phyloP scores from a whole-genome alignment of 1,139 yeast species.

The Magnusiomyces sp. region DNA sequence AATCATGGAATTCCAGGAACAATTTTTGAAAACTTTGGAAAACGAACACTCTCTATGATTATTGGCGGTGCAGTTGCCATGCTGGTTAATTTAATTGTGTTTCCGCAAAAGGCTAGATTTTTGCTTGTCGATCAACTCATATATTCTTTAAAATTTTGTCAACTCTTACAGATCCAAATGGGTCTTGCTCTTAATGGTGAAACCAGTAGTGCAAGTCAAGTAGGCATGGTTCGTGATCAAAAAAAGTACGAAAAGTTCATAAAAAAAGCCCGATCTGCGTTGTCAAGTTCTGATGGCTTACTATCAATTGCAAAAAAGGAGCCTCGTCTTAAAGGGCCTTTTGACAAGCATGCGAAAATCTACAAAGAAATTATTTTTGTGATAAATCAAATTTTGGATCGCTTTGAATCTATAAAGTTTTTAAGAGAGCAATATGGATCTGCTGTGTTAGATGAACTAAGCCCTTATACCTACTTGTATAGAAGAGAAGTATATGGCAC shows the following conservation, averaged over 20 bases:
- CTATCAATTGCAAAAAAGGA: constrained; percentile 36
- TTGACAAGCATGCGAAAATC: constrained; percentile 34
- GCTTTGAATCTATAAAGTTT: constrained; percentile 40
- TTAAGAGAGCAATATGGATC: constrained; percentile 39
- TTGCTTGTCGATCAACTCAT: constrained; percentile 37
- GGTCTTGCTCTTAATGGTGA: constrained; percentile 39
- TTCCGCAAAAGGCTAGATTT: constrained; percentile 42
- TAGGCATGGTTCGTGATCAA: constrained; percentile 20
- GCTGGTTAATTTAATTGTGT: constrained; percentile 37
- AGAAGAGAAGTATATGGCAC: constrained; percentile 40
- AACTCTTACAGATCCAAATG: constrained; percentile 33
- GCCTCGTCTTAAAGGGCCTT: constrained; percentile 42
- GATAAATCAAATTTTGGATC: constrained; percentile 40
- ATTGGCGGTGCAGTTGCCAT: constrained; percentile 43
- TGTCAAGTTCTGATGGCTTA: constrained; percentile 35
- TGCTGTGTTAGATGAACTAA: constrained; percentile 39
- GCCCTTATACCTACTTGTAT: constrained; percentile 35
- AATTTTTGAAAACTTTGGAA: constrained; percentile 39
- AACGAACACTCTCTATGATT: constrained; percentile 42
- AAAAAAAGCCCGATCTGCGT: constrained; percentile 33
- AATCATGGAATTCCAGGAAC: constrained; percentile 31
- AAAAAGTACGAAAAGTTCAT: constrained; percentile 28
- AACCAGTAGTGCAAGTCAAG: constrained; percentile 20
- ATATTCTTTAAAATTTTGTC: constrained; percentile 34
- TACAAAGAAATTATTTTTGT: constrained; percentile 40